Evolutionary conservation across 805 yeast genomes (phyloP), one percentile per base, ranked within the genome.

Genomic region (Starmerella roubikii): DNA sequence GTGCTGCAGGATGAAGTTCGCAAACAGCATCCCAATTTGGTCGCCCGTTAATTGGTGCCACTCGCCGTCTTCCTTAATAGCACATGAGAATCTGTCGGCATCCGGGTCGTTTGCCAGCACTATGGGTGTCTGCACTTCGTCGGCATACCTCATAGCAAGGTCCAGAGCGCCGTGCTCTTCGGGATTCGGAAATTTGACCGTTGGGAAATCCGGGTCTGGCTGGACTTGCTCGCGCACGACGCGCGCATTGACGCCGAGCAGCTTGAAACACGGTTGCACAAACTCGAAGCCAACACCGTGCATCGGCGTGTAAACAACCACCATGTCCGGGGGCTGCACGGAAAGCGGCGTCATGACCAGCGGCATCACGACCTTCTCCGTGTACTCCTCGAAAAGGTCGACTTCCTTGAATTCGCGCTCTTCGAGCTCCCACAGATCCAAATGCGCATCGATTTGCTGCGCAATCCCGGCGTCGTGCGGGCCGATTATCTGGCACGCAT

Each of bases 101-200:
- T 88, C 98, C 0, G 98, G 98, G 54, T 88, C 98, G 57, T 79
- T 88, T 1, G 95, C 94, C 2, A 88, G 51, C 2, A 88, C 88
- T 23, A 84, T 55, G 2, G 61, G 54, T 19, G 69, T 57, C 0
- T 65, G 65, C 2, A 59, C 55, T 5, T 51, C 50, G 30, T 80
- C 75, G 0, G 94, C 96, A 3, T 59, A 55, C 9, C 54, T 37
- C 16, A 76, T 76, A 0, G 94, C 88, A 37, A 78, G 54, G 47
- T 74, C 78, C 39, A 91, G 64, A 0, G 97, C 97, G 3, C 95
- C 95, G 22, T 37, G 39, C 16, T 88, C 98, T 57, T 88, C 98
- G 0, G 98, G 98, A 53, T 88, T 88, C 4, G 98, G 98, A 52
- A 88, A 88, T 32, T 58, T 60, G 8, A 88, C 96, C 0, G 96